Base-by-base conservation (phyloP, 2,329 filamentous ascomycete genomes). In the Colletotrichum viniferum region DNA sequence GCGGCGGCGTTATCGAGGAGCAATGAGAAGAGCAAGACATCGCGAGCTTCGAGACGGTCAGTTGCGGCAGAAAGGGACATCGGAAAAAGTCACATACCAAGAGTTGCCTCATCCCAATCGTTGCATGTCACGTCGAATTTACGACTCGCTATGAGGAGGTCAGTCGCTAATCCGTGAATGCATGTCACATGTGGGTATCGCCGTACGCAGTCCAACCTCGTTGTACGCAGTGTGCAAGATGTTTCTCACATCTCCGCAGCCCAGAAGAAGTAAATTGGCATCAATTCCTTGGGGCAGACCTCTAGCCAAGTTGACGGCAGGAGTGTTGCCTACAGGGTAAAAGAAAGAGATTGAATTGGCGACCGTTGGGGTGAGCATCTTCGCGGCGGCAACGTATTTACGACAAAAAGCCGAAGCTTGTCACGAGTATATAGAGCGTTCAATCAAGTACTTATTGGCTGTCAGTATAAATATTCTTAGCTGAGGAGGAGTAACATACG, bases 61-160 rank as follows among this genome's bases (percentile, higher is more conserved):
- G 26, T 14, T 14, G 28, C 28, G 28, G 8, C 28, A 28, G 28
- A 28, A 28, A 28, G 28, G 28, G 28, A 28, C 28, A 28, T 28
- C 28, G 28, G 28, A 8, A 28, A 28, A 34, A 18, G 32, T 21
- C 28, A 74, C 85, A 68, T 78, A 90, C 90, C 89, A 64, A 91
- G 83, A 66, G 90, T 84, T 21, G 85, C 85, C 14, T 86, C 81
- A 32, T 90, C 84, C 60, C 84, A 77, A 79, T 92, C 90, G 79
- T 90, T 92, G 71, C 87, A 90, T 3, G 91, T 92, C 58, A 92
- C 82, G 76, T 91, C 89, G 6, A 91, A 80, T 52, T 85, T 85
- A 56, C 88, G 80, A 32, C 76, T 58, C 10, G 83, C 85, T 87
- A 1, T 28, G 14, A 10, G 7, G 30, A 62, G 4, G 21, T 62